Percentiles rank a stretch among this genome's conserved stretches.
Conservation (phyloP, 176 grass and related monocot species). For the Zizania latifolia region DNA sequence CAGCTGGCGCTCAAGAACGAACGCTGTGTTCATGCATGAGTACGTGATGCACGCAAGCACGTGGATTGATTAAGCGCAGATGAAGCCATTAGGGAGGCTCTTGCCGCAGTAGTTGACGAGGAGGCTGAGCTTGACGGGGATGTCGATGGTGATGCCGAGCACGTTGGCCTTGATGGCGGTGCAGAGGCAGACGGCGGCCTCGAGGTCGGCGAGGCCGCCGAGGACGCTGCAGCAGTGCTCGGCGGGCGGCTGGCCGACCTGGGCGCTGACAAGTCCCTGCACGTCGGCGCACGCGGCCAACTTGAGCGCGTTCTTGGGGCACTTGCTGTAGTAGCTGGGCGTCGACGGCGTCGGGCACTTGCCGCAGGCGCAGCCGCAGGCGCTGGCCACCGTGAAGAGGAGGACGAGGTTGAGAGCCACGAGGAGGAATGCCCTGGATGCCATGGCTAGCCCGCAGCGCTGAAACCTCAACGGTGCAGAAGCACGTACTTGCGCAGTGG, state of each 20-base stretch:
- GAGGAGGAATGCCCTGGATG: slow-evolving; percentile 43
- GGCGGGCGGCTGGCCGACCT: slow-evolving; percentile 51
- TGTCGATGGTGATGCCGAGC: slow-evolving; percentile 64
- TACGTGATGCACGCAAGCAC: slow-evolving; percentile 11
- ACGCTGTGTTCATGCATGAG: slow-evolving; percentile 1
- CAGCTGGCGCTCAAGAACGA: slow-evolving; percentile 21
- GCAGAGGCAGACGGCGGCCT: slow-evolving; percentile 88
- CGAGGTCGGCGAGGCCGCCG: slow-evolving; percentile 58
- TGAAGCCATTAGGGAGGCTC: slow-evolving; percentile 49
- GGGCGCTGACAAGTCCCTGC: slow-evolving; percentile 52
- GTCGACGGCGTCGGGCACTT: slow-evolving; percentile 25
- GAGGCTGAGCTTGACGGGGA: slow-evolving; percentile 79
- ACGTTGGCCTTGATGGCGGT: slow-evolving; percentile 74
- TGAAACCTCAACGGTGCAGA: background rate
- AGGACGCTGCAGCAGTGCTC: slow-evolving; percentile 78
- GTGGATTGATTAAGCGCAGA: slow-evolving; percentile 41
- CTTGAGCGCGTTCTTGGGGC: slow-evolving; percentile 71
- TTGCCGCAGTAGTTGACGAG: slow-evolving; percentile 88
- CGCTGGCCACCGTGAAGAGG: slow-evolving; percentile 45
- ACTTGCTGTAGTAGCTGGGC: slow-evolving; percentile 23
- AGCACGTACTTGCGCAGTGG: background rate
- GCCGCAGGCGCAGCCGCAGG: slow-evolving; percentile 49
- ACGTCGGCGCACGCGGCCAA: slow-evolving; percentile 63
- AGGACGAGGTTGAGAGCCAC: slow-evolving; percentile 52
- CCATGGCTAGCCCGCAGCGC: slow-evolving; percentile 45